Evolutionary conservation across 2,329 filamentous ascomycete genomes (phyloP).

Genomic region (Gyromitra esculenta): DNA sequence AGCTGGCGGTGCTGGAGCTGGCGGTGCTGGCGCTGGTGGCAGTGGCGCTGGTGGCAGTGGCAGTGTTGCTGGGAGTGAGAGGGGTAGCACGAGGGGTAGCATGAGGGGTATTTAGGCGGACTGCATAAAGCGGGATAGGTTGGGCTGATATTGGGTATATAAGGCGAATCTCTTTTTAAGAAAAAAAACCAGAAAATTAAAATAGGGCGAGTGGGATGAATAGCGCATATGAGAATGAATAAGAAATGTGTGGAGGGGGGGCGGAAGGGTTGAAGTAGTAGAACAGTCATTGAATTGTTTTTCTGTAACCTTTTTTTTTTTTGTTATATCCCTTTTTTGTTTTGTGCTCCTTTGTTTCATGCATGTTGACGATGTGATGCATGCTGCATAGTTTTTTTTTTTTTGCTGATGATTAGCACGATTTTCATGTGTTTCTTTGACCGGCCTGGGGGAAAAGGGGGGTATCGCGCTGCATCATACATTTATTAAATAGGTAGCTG

Average conservation of each 20-base stretch:
- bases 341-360: conserved; percentile 8
- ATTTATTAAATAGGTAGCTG: conserved; percentile 12
- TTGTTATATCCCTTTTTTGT: conserved; percentile 5
- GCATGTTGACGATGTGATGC: conserved; percentile 8
- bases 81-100: conserved; percentile 23
- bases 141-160: not conserved
- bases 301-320: conserved; percentile 31
- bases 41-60: not conserved
- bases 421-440: conserved; percentile 20
- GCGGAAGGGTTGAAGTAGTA: conserved; percentile 1
- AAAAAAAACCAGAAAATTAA: not conserved
- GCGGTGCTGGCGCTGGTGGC: not conserved
- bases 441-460: conserved; percentile 1
- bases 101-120: not conserved
- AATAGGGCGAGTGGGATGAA: not conserved
- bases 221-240: not conserved
- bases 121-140: not conserved
- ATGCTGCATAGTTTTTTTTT: conserved; percentile 10
- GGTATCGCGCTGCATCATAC: conserved; percentile 25
- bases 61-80: conserved; percentile 18
- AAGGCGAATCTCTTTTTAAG: not conserved
- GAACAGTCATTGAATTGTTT: conserved; percentile 4
- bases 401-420: conserved; percentile 35
- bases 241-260: not conserved
- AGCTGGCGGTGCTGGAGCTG: not conserved